These are phyloP conservation scores for Symbiodinium pilosum DNA, from an alignment of 73 alveolate genomes.

Conservation along the genomic window DNA sequence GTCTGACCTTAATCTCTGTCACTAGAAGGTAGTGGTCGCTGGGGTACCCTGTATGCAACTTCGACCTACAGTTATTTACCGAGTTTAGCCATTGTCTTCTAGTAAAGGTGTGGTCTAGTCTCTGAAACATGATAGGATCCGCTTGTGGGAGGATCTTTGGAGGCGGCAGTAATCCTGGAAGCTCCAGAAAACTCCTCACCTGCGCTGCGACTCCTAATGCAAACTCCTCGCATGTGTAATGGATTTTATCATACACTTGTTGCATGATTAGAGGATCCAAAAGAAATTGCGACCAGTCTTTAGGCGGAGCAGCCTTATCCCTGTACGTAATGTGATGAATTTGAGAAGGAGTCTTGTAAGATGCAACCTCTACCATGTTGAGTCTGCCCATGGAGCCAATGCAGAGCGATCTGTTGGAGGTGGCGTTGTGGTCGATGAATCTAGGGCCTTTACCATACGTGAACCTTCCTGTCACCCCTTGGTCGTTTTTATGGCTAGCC, in stretches of 20 bases:
- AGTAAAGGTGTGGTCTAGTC: neutral
- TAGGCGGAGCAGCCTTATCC: neutral
- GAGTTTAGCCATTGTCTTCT: neutral
- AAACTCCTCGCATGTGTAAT: neutral
- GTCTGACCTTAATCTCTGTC: neutral
- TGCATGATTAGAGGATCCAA: slow-evolving; percentile 5
- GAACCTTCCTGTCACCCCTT: neutral
- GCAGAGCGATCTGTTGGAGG: neutral
- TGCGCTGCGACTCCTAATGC: neutral
- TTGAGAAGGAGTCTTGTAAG: neutral
- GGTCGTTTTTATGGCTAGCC: neutral
- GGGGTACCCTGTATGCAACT: neutral
- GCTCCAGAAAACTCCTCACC: neutral
- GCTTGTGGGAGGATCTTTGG: neutral
- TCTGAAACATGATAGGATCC: neutral
- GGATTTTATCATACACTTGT: neutral
- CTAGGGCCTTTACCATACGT: neutral
- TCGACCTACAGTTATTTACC: neutral
- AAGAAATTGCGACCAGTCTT: neutral
- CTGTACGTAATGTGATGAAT: neutral
- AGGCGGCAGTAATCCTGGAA: neutral
- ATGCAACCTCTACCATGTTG: neutral
- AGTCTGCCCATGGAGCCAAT: neutral
- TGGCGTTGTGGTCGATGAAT: neutral
- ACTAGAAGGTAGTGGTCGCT: neutral